A percentile compares a stretch with the other conserved stretches of the same genome.
Conservation (phyloP, 192 early-diverging fungal genomes). For the Backusella psychrophila region DNA sequence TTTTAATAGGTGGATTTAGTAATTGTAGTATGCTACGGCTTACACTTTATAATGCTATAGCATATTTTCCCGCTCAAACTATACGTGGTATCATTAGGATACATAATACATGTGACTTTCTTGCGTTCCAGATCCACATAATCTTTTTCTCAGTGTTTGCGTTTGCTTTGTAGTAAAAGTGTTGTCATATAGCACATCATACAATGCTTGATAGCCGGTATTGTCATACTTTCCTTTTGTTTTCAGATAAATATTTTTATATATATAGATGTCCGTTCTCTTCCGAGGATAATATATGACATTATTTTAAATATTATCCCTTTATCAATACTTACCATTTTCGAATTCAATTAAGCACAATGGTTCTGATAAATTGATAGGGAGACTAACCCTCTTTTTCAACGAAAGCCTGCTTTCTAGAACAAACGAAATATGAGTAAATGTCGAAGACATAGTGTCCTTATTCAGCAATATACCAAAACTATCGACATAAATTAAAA, state of each 20-base stretch:
- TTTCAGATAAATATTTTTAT: background rate
- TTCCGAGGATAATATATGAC: background rate
- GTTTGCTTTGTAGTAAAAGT: conserved; percentile 1
- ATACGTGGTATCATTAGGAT: background rate
- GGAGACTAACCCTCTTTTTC: background rate
- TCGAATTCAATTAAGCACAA: background rate
- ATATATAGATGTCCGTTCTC: background rate
- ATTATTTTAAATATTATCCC: background rate
- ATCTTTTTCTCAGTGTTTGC: background rate
- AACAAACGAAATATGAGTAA: background rate
- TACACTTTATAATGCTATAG: background rate
- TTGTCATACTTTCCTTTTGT: background rate
- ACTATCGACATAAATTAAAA: background rate
- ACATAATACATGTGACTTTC: background rate
- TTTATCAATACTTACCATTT: conserved; percentile 2
- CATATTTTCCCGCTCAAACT: background rate
- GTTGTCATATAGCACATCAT: background rate
- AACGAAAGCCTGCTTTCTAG: background rate
- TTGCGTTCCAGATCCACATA: background rate
- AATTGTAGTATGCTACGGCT: background rate
- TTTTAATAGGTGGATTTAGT: background rate
- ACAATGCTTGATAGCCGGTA: background rate
- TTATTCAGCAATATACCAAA: background rate
- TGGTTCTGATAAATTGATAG: background rate
- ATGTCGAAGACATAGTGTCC: background rate